phyloP scores from a whole-genome alignment of 2,329 filamentous ascomycete species.

The Fusarium sp. region DNA sequence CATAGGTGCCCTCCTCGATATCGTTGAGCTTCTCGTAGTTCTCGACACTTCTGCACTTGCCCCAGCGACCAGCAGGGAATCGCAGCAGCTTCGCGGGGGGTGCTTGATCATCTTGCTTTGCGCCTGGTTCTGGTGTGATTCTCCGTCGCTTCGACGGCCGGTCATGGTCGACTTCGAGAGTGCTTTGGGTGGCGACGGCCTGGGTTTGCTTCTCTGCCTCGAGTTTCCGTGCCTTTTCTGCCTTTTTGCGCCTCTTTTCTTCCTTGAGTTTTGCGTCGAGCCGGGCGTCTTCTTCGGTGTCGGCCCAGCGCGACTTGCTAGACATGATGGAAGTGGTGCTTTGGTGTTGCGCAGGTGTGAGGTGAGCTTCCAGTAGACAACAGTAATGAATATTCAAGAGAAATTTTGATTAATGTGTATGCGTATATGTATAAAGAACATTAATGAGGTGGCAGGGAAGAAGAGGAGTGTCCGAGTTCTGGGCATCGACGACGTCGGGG shows the following conservation, averaged over 20 bases:
- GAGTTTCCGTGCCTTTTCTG: conserved; percentile 77
- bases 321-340: conserved; percentile 58
- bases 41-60: conserved; percentile 77
- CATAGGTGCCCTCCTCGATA: conserved; percentile 97
- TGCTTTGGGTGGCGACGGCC: conserved; percentile 42
- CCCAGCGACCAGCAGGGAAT: conserved; percentile 75
- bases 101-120: conserved; percentile 34
- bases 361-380: too few species aligned
- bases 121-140: conserved; percentile 58
- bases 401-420: background rate
- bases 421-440: background rate
- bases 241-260: conserved; percentile 85
- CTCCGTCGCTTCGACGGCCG: conserved; percentile 70
- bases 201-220: conserved; percentile 58
- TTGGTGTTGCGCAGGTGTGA: background rate
- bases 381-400: background rate
- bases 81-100: conserved; percentile 68
- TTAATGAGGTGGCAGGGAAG: conserved; percentile 13
- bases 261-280: conserved; percentile 81
- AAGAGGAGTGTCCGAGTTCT: background rate
- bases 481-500: background rate
- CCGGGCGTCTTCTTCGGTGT: conserved; percentile 81
- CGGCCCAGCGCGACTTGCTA: conserved; percentile 84
- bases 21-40: conserved; percentile 93
- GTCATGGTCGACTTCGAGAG: conserved; percentile 33